Conservation (phyloP, 2,329 filamentous ascomycete genomes). For the Geoglossum cookeanum region DNA sequence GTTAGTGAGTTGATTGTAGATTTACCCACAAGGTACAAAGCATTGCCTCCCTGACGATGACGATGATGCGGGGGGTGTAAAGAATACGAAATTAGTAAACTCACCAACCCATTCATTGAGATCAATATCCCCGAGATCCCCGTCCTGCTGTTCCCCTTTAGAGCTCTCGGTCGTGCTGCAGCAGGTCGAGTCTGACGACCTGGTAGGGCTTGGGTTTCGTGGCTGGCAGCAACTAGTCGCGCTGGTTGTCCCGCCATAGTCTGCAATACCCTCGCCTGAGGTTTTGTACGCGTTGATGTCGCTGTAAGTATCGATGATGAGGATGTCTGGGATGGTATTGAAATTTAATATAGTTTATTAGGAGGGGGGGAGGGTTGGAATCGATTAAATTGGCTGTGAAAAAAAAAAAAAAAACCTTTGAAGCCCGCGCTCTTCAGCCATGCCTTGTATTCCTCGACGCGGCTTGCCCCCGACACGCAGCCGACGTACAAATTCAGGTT, state of each 20-base stretch:
- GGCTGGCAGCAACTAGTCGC: background rate
- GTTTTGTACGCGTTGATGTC: background rate
- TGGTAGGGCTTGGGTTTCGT: background rate
- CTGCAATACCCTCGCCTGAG: background rate
- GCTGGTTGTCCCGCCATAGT: background rate
- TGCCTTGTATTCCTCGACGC: slow-evolving; percentile 29
- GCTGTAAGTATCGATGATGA: background rate
- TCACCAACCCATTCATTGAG: slow-evolving; percentile 2
- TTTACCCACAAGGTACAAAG: background rate
- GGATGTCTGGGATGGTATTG: background rate
- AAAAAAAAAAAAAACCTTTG: background rate
- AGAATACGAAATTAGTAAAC: background rate
- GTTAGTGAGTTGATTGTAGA: background rate
- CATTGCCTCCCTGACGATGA: background rate
- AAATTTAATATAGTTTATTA: background rate
- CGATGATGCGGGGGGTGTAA: no score
- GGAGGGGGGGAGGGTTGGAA: no score
- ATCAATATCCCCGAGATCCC: no score
- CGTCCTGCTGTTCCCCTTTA: background rate
- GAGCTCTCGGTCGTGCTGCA: background rate
- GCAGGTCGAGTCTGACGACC: background rate
- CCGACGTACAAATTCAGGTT: slow-evolving; percentile 37
- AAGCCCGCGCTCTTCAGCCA: slow-evolving; percentile 25
- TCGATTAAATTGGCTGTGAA: background rate
- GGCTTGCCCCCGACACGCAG: slow-evolving; percentile 39